phyloP scores from a whole-genome alignment of 208 protist genomes.

The Crithidia expoeki region DNA sequence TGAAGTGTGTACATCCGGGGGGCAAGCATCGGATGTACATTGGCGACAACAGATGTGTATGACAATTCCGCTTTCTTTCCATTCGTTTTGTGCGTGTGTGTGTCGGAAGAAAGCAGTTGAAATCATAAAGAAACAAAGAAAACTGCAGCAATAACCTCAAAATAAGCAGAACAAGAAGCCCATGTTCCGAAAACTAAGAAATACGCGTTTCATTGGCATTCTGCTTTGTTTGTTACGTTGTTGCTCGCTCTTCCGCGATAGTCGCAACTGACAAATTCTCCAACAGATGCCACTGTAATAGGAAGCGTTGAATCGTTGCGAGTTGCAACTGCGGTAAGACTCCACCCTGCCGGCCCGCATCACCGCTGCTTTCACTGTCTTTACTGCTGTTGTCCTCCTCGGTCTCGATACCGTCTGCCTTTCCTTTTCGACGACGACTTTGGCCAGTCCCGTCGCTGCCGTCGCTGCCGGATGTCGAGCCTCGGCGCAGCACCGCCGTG shows the following conservation, averaged over 20 bases:
- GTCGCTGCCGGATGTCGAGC: background rate
- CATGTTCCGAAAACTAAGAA: background rate
- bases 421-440: background rate
- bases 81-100: too few relatives aligned
- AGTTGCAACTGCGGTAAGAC: slow-evolving; percentile 16
- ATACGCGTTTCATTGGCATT: background rate
- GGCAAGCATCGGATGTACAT: too few relatives aligned
- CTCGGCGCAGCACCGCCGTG: slow-evolving; percentile 22
- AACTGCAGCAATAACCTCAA: background rate
- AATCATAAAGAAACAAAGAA: background rate
- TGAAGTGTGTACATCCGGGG: too few relatives aligned
- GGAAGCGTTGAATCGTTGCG: slow-evolving; percentile 22
- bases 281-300: slow-evolving; percentile 31
- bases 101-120: slow-evolving; percentile 3
- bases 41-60: too few relatives aligned
- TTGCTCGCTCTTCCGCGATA: background rate
- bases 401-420: too few relatives aligned
- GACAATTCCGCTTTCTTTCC: too few relatives aligned
- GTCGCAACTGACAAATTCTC: slow-evolving; percentile 12
- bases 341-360: background rate
- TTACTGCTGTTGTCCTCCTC: background rate
- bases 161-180: background rate
- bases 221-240: background rate
- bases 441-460: background rate
- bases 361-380: background rate